These are phyloP conservation scores for Chamaecrista fasciculata DNA, from an alignment of 306 rosid genomes.

Conservation along the genomic window DNA sequence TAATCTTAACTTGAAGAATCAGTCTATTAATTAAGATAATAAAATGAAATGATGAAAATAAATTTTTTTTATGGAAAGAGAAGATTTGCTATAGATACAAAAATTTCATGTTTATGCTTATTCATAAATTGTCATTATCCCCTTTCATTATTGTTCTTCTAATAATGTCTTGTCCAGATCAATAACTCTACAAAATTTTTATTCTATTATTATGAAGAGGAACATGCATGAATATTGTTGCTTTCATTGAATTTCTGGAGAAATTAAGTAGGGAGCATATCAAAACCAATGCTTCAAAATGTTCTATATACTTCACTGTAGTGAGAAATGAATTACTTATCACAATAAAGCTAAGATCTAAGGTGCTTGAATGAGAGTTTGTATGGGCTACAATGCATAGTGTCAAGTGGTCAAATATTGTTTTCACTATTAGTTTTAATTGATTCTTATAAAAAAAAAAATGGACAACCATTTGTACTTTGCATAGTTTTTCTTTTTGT, in stretches of 20 bases:
- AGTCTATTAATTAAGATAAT: background rate
- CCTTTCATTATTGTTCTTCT: slow-evolving; percentile 3
- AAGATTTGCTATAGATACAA: background rate
- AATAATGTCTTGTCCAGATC: slow-evolving; percentile 32
- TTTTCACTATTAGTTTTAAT: background rate
- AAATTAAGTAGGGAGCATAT: background rate
- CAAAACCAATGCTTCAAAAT: background rate
- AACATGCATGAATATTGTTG: background rate
- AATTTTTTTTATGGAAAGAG: background rate
- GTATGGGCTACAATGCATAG: background rate
- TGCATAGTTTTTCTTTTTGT: background rate
- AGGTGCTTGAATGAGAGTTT: background rate
- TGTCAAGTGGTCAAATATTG: background rate
- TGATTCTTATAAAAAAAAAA: background rate
- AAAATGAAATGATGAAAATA: background rate
- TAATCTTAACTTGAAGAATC: background rate
- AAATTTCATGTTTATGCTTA: background rate
- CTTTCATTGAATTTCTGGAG: background rate
- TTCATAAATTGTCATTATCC: background rate
- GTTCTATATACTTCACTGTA: background rate
- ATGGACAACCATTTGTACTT: background rate
- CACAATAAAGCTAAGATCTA: too few relatives aligned
- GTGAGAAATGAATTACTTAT: background rate
- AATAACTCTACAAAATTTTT: background rate
- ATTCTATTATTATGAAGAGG: background rate